phyloP scores from a whole-genome alignment of 1,139 yeast genomes.

The Pichia sp. region DNA sequence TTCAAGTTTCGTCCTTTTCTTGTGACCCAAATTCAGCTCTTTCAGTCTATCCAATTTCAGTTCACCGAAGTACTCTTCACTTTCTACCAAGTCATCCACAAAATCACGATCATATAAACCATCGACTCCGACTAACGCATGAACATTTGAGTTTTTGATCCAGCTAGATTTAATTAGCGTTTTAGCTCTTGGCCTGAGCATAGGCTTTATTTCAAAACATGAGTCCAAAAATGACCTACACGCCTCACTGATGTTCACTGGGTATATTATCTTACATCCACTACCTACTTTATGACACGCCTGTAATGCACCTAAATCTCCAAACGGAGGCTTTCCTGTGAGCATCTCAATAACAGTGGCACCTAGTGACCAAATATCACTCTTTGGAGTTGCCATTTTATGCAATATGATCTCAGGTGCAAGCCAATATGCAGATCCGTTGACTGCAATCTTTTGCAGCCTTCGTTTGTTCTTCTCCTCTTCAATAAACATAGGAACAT shows the following conservation, averaged over 20 bases:
- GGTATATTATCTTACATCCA: slow-evolving; percentile 75
- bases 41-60: no score
- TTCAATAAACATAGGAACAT: neutral
- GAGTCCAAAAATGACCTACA: slow-evolving; percentile 58
- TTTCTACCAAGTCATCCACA: slow-evolving; percentile 1
- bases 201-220: slow-evolving; percentile 77
- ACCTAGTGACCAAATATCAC: slow-evolving; percentile 92
- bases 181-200: slow-evolving; percentile 49
- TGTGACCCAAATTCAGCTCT: neutral
- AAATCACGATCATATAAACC: slow-evolving; percentile 6
- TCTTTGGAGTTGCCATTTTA: slow-evolving; percentile 41
- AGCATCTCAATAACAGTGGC: slow-evolving; percentile 85
- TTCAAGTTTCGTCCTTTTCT: neutral
- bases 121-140: slow-evolving; percentile 12
- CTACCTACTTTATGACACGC: slow-evolving; percentile 91
- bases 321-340: slow-evolving; percentile 85
- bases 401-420: slow-evolving; percentile 72
- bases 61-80: neutral
- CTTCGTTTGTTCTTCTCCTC: slow-evolving; percentile 6
- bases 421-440: slow-evolving; percentile 85
- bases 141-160: slow-evolving; percentile 30
- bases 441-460: slow-evolving; percentile 26
- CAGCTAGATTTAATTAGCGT: slow-evolving; percentile 56
- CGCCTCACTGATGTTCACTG: slow-evolving; percentile 45
- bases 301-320: slow-evolving; percentile 74